Evolutionary conservation across 2,329 filamentous ascomycete genomes (phyloP), one percentile per base, ranked within the genome.

Genomic region (Plenodomus tracheiphilus): DNA sequence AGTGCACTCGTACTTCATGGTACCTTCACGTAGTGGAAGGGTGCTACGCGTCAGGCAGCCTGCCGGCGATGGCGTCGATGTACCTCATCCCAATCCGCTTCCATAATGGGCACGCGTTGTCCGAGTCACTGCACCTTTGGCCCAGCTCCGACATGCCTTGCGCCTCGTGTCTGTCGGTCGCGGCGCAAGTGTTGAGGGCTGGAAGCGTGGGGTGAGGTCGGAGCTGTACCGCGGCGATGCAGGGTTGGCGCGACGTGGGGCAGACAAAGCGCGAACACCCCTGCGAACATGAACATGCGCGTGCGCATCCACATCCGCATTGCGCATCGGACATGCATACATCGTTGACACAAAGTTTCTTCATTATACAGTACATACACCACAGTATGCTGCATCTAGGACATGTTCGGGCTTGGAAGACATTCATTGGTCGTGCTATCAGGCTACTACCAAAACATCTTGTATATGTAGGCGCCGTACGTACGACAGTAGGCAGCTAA

Each of bases 71-170:
- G 6, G 50, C 22, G 15, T 32, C 15, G 6, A 39, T 20, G 32
- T 22, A 77, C 75, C 69, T 81, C 77, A 60, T 76, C 76, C 77
- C 77, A 80, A 58, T 81, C 78, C 49, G 76, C 74, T 66, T 81
- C 78, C 78, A 81, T 81, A 37, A 37, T 69, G 58, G 48, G 47
- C 54, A 44, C 56, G 51, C 56, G 53, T 56, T 62, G 54, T 64
- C 58, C 61, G 51, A 39, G 49, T 49, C 49, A 51, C 49, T 50
- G 43, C 46, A 43, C 41, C 46, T 54, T 43, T 28, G 39, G 40
- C 30, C 35, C 46, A 36, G 28, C 53, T 54, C 54, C 61, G 56
- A 64, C 68, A 69, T 70, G 59, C 64, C 63, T 62, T 47, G 51
- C 42, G 36, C 49, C 49, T 41, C 47, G 45, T 54, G 49, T 49